phyloP scores from a whole-genome alignment of 768 basidiomycete genomes.

The Boletus rubropictus region DNA sequence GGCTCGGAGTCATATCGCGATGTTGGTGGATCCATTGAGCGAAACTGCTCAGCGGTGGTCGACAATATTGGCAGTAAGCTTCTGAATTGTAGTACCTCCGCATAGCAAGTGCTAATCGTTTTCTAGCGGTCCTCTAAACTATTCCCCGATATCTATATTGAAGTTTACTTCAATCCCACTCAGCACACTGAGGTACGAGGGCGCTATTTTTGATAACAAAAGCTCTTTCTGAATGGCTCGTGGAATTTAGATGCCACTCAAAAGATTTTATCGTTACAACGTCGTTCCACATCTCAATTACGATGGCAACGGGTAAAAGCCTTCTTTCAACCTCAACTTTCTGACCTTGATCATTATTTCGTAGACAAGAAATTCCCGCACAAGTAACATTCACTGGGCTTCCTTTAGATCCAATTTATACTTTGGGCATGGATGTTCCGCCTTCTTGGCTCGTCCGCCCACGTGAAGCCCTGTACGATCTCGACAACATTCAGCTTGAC shows the following conservation, averaged over 20 bases:
- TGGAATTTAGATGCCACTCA: conserved; percentile 67
- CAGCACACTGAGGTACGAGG: conserved; percentile 57
- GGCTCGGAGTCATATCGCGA: conserved; percentile 63
- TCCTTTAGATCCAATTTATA: conserved; percentile 85
- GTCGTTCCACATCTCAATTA: conserved; percentile 54
- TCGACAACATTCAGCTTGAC: conserved; percentile 90
- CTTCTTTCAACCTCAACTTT: background rate
- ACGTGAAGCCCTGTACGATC: conserved; percentile 79
- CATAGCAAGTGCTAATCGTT: background rate
- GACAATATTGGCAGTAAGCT: conserved; percentile 61
- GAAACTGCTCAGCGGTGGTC: conserved; percentile 85
- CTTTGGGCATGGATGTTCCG: conserved; percentile 88
- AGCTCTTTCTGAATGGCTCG: background rate
- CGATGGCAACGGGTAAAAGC: conserved; percentile 57
- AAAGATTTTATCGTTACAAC: conserved; percentile 86
- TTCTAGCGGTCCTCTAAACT: conserved; percentile 29
- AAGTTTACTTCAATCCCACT: conserved; percentile 76
- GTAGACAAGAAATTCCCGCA: conserved; percentile 55
- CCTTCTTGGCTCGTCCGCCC: conserved; percentile 92
- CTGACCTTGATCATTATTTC: background rate
- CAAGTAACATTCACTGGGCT: conserved; percentile 63
- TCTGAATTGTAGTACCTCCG: background rate
- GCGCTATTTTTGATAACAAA: background rate
- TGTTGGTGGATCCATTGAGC: conserved; percentile 80
- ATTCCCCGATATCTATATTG: conserved; percentile 59